Conservation (phyloP, 2,329 filamentous ascomycete genomes). For the Neonectria hederae region DNA sequence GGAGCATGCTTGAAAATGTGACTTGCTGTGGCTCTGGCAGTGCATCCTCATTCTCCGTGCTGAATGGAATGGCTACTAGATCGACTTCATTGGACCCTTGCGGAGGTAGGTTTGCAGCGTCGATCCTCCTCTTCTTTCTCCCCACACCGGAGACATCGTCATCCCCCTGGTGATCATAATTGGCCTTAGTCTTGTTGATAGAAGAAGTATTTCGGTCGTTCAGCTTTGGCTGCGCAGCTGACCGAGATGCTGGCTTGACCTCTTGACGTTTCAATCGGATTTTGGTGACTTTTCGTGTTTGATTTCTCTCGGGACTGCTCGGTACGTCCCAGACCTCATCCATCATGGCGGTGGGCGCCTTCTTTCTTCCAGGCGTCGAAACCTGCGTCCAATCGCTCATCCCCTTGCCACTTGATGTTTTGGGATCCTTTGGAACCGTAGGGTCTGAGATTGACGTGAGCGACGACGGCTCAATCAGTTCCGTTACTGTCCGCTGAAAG, state of each 20-base stretch:
- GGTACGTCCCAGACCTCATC: conserved; percentile 57
- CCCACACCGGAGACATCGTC: conserved; percentile 12
- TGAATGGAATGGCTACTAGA: conserved; percentile 40
- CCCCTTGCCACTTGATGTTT: conserved; percentile 22
- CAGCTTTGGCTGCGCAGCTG: background rate
- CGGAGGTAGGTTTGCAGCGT: conserved; percentile 21
- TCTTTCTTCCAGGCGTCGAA: conserved; percentile 45
- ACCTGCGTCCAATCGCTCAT: conserved; percentile 46
- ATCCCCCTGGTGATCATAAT: background rate
- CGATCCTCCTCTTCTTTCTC: conserved; percentile 39
- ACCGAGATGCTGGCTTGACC: conserved; percentile 4
- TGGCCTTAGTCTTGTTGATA: background rate
- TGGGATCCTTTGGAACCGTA: conserved; percentile 16
- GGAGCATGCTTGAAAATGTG: conserved; percentile 39
- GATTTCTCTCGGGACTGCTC: conserved; percentile 49
- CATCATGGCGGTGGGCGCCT: conserved; percentile 35
- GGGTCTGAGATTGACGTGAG: conserved; percentile 45
- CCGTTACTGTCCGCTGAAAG: conserved; percentile 41
- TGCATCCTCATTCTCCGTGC: conserved; percentile 27
- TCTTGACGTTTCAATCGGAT: conserved; percentile 29
- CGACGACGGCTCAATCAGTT: conserved; percentile 41
- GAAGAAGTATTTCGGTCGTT: background rate
- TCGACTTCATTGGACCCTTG: conserved; percentile 39
- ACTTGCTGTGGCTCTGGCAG: conserved; percentile 14
- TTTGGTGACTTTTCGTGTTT: conserved; percentile 24